Evolutionary conservation across 1,284 basidiomycete species (phyloP), one percentile per base, ranked within the genome.

Genomic region (Austropuccinia psidii): DNA sequence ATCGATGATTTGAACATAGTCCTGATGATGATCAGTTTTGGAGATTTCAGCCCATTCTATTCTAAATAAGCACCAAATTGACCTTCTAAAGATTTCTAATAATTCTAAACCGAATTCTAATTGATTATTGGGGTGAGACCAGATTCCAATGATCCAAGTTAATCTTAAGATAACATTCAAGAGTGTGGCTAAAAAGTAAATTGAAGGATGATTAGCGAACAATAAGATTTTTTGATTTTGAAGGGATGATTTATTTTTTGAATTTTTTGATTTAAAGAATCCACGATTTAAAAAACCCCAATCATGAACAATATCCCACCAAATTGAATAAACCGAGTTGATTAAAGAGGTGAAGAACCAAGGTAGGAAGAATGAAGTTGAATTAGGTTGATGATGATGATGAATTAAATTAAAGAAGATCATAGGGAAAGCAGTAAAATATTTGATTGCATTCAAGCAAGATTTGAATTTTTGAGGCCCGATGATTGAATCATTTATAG

Each of bases 281-380:
- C 31, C 49, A 1, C 97, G 83, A 33, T 97, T 82, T 52, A 88
- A 86, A 57, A 98, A 84, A 0, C 96, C 96, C 95, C 95, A 99
- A 81, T 99, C 96, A 80, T 97, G 92, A 55, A 91, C 93, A 39
- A 98, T 86, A 81, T 98, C 96, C 96, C 96, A 99, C 91, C 93
- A 99, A 81, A 96, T 98, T 6, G 93, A 95, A 82, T 92, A 99
- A 54, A 91, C 81, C 1, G 93, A 95, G 81, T 98, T 98, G 77
- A 96, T 81, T 17, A 93, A 13, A 89, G 86, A 29, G 94, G 81
- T 17, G 97, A 81, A 62, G 27, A 17, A 66, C 60, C 0, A 72
- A 58, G 47, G 66, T 5, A 60, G 62, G 33, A 52, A 74, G 57
- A 33, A 66, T 64, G 37, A 55, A 61, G 65, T 8, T 35, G 45